A percentile compares a stretch with the other conserved stretches of the same genome.
Evolutionary conservation across 2,329 filamentous ascomycete genomes (phyloP).

Genomic region (Aspergillus sclerotialis): DNA sequence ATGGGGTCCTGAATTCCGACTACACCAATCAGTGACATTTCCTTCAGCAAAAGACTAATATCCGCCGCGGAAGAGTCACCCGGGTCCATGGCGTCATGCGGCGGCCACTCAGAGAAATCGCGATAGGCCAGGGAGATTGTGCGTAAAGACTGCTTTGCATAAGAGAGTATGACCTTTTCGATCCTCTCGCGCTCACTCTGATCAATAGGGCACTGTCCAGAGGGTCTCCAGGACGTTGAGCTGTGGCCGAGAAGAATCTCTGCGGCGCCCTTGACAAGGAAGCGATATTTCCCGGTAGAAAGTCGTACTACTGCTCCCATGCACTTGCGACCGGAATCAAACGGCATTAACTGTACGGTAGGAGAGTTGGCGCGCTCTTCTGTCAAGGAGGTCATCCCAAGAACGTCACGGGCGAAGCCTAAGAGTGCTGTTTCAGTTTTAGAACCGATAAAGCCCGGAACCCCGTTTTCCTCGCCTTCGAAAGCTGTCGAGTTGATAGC

Average conservation of each 20-base stretch:
- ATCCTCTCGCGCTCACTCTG: slow-evolving; percentile 3
- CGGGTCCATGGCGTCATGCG: slow-evolving; percentile 45
- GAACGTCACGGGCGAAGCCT: slow-evolving; percentile 55
- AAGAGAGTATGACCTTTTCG: slow-evolving; percentile 16
- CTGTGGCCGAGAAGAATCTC: slow-evolving; percentile 31
- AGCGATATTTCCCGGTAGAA: slow-evolving; percentile 26
- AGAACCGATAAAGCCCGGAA: slow-evolving; percentile 60
- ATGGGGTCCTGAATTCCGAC: slow-evolving; percentile 68
- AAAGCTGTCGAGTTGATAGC: slow-evolving; percentile 58
- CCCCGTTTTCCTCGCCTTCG: slow-evolving; percentile 60
- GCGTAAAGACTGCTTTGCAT: slow-evolving; percentile 53
- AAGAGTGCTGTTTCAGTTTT: slow-evolving; percentile 68
- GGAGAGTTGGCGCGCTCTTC: slow-evolving; percentile 53
- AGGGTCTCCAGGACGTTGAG: slow-evolving; percentile 18
- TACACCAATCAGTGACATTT: slow-evolving; percentile 64
- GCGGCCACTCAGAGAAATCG: slow-evolving; percentile 62
- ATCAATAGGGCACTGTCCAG: not conserved
- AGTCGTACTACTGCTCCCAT: slow-evolving; percentile 37
- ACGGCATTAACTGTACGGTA: slow-evolving; percentile 62
- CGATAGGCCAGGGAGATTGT: slow-evolving; percentile 66
- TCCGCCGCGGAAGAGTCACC: slow-evolving; percentile 56
- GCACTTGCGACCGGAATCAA: slow-evolving; percentile 66
- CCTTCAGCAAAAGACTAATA: slow-evolving; percentile 58
- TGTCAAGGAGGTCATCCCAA: slow-evolving; percentile 54
- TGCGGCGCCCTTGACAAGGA: slow-evolving; percentile 39